Conservation (phyloP, 129 eudicot species). For the Silybum marianum region DNA sequence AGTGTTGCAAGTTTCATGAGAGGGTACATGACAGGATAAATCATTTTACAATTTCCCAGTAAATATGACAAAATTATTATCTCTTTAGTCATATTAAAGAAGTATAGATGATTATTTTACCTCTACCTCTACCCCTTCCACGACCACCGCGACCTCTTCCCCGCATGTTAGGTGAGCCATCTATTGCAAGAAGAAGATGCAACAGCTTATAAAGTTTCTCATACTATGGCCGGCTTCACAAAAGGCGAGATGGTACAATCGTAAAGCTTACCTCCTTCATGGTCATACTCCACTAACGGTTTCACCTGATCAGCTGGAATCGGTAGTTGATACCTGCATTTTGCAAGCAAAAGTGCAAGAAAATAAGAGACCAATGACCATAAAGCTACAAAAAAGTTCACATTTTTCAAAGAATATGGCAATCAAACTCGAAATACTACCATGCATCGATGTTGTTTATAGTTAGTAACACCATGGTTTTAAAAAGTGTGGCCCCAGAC, state of each 20-base stretch:
- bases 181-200: conserved; percentile 22
- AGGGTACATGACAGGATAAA: not conserved
- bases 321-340: conserved; percentile 44
- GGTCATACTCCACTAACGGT: conserved; percentile 30
- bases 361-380: not conserved
- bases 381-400: not conserved
- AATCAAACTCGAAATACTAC: not conserved
- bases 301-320: conserved; percentile 48
- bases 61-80: not conserved
- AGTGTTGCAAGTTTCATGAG: too few relatives aligned
- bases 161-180: conserved; percentile 37
- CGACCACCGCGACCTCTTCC: conserved; percentile 48
- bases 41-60: not conserved
- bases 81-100: not conserved
- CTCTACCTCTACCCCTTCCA: conserved; percentile 47
- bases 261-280: conserved; percentile 46
- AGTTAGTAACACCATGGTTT: not conserved
- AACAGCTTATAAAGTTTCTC: not conserved
- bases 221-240: not conserved
- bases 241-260: not conserved
- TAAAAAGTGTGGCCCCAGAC: too few relatives aligned
- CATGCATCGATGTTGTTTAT: not conserved
- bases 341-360: not conserved
- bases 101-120: conserved; percentile 16
- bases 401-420: not conserved